A percentile compares a stretch with the other conserved stretches of the same genome.
Evolutionary conservation across 805 yeast genomes (phyloP).

Genomic region (Scheffersomyces stipitis): DNA sequence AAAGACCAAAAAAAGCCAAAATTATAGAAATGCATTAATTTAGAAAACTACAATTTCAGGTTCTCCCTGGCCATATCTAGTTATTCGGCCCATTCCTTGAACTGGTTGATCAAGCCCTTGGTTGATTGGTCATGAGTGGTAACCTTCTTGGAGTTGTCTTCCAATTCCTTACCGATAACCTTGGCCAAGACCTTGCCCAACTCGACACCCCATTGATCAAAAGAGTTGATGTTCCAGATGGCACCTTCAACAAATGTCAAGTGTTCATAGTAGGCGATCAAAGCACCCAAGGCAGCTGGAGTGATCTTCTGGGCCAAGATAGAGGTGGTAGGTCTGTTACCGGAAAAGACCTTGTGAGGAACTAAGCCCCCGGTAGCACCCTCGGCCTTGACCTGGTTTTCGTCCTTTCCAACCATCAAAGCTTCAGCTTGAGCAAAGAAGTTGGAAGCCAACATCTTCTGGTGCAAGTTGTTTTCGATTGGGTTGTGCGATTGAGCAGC

Average conservation of each 20-base stretch:
- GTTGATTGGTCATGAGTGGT: conserved; percentile 86
- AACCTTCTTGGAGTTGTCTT: conserved; percentile 50
- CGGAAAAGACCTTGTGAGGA: conserved; percentile 95
- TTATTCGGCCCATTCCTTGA: conserved; percentile 72
- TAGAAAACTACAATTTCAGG: too few species aligned
- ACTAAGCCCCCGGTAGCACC: conserved; percentile 84
- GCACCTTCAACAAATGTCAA: conserved; percentile 98
- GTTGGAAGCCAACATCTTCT: conserved; percentile 97
- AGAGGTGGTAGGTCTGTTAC: conserved; percentile 98
- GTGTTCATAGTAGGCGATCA: conserved; percentile 98
- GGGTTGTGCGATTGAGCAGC: conserved; percentile 99
- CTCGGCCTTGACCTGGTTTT: conserved; percentile 79
- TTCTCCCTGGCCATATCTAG: conserved; percentile 4
- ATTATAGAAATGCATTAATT: too few species aligned
- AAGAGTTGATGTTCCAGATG: conserved; percentile 98
- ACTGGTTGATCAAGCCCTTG: conserved; percentile 89
- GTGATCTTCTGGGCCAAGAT: conserved; percentile 94
- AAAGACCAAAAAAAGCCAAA: too few species aligned
- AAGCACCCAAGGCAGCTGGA: conserved; percentile 93
- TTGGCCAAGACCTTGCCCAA: conserved; percentile 97
- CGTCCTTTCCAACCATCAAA: conserved; percentile 91
- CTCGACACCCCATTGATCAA: conserved; percentile 99
- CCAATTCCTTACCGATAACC: conserved; percentile 88
- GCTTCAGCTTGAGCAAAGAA: conserved; percentile 99
- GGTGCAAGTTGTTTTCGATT: conserved; percentile 89